Evolutionary conservation across 106 monocot species (phyloP).

Genomic region (Dendrobium chrysotoxum): DNA sequence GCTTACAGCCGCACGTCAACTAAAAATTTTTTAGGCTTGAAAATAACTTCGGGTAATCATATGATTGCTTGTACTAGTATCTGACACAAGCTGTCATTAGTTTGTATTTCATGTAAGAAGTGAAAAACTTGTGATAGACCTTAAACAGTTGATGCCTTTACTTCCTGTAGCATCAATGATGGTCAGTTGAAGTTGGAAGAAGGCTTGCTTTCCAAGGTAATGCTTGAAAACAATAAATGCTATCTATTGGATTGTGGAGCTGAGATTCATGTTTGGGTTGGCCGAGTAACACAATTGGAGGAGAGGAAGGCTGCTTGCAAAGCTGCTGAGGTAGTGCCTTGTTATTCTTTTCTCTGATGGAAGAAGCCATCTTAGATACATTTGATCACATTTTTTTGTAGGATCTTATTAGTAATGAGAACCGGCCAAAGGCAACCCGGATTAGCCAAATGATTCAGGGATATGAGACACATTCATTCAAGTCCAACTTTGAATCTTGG

Average conservation of each 20-base stretch:
- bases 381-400: conserved; percentile 9
- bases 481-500: conserved; percentile 93
- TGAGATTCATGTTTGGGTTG: conserved; percentile 95
- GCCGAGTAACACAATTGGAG: conserved; percentile 80
- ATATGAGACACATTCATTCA: conserved; percentile 83
- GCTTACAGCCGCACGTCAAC: too few relatives aligned
- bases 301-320: conserved; percentile 76
- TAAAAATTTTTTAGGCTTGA: neutral
- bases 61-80: neutral
- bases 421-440: conserved; percentile 58
- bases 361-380: neutral
- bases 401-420: conserved; percentile 65
- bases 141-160: neutral
- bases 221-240: conserved; percentile 81
- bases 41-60: neutral
- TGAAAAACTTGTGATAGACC: neutral
- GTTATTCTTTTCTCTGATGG: neutral
- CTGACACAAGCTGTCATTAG: neutral
- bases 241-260: conserved; percentile 89
- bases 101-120: neutral
- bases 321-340: conserved; percentile 60
- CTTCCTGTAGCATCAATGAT: conserved; percentile 54
- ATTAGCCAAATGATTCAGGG: conserved; percentile 87
- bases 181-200: conserved; percentile 65
- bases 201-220: conserved; percentile 43